phyloP scores from a whole-genome alignment of 129 eudicot species.

The Flaveria robusta region DNA sequence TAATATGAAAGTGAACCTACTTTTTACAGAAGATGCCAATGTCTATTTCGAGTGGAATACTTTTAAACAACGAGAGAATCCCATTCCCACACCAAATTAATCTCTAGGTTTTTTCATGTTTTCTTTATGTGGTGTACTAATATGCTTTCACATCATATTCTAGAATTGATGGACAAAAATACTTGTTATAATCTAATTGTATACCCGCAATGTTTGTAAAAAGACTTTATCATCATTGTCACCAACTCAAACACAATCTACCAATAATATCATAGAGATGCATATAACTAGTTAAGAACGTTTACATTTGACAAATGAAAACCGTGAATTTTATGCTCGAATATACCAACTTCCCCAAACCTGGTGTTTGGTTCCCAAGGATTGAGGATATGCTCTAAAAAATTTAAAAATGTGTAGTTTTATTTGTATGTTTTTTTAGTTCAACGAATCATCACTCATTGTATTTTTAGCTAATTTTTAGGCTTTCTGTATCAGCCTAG shows the following conservation, averaged over 20 bases:
- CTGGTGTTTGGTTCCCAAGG: neutral
- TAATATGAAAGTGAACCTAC: too few relatives aligned
- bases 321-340: neutral
- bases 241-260: neutral
- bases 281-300: neutral
- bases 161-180: neutral
- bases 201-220: neutral
- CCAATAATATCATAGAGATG: neutral
- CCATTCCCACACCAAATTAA: neutral
- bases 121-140: neutral
- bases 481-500: too few relatives aligned
- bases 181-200: neutral
- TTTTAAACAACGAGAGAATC: conserved; percentile 1
- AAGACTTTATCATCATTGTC: neutral
- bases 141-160: conserved; percentile 13
- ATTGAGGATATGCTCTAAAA: too few relatives aligned
- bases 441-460: too few relatives aligned
- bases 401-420: too few relatives aligned
- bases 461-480: too few relatives aligned
- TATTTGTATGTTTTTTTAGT: too few relatives aligned
- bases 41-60: conserved; percentile 9
- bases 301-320: neutral
- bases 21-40: too few relatives aligned
- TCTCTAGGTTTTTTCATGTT: neutral
- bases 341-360: neutral